These are phyloP conservation scores for Amaranthus cruentus DNA, from an alignment of 148 eudicot genomes.

Conservation along the genomic window DNA sequence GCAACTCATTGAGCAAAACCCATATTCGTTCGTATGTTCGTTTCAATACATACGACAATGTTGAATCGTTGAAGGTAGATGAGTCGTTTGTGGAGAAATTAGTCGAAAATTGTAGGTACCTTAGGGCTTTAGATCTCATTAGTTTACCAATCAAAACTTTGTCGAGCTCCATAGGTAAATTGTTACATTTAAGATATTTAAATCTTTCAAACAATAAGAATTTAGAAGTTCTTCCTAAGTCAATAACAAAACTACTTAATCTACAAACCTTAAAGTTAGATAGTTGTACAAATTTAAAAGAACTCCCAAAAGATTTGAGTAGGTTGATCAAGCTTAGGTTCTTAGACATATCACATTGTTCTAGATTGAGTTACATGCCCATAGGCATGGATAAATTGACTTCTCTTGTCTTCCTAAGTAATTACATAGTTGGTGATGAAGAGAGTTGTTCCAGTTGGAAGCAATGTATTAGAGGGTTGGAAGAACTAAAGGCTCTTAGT, in stretches of 20 bases:
- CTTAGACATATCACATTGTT: neutral
- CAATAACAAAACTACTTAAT: conserved; percentile 13
- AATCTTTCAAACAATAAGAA: no score
- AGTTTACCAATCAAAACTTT: neutral
- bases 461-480: neutral
- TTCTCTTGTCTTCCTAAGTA: neutral
- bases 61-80: neutral
- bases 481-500: conserved; percentile 4
- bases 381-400: conserved; percentile 12
- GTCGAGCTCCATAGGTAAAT: no score
- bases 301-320: neutral
- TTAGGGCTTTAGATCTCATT: neutral
- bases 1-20: neutral
- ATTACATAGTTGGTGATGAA: conserved; percentile 12
- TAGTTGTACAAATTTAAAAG: neutral
- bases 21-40: neutral
- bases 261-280: conserved; percentile 10
- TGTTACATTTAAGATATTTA: no score
- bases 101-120: neutral
- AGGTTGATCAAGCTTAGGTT: neutral
- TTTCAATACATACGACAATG: neutral
- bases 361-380: conserved; percentile 2
- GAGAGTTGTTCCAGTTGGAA: neutral
- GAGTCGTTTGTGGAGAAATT: neutral
- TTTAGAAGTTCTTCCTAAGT: neutral